Evolutionary conservation across 108 stramenopile genomes (phyloP).

Genomic region (Fragilaria radians): DNA sequence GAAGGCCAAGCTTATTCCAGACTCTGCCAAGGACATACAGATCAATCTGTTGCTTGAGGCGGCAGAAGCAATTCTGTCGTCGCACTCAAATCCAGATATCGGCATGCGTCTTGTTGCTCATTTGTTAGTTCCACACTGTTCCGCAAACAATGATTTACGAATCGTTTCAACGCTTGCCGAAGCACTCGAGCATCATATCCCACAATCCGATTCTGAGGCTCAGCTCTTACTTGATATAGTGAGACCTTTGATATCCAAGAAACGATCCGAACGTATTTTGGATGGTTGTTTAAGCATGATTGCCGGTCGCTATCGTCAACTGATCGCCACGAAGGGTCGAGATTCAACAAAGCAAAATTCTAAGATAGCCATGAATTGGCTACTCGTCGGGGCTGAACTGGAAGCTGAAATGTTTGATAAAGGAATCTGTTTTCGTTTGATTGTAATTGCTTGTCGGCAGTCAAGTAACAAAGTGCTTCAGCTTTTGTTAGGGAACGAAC

Average conservation of each 20-base stretch:
- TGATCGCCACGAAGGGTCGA: conserved; percentile 9
- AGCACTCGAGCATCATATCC: conserved; percentile 45
- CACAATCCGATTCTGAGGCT: conserved; percentile 61
- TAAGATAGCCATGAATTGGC: conserved; percentile 39
- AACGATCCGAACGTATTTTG: conserved; percentile 46
- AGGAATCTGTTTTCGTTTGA: neutral
- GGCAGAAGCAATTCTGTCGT: conserved; percentile 66
- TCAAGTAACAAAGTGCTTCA: neutral
- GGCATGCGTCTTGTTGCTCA: conserved; percentile 53
- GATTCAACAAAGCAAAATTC: conserved; percentile 14
- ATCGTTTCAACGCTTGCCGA: conserved; percentile 50
- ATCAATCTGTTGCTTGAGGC: conserved; percentile 58
- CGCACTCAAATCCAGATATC: conserved; percentile 47
- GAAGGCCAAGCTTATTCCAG: conserved; percentile 41
- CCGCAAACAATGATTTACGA: conserved; percentile 37
- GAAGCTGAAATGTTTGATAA: neutral
- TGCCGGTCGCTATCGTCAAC: conserved; percentile 46
- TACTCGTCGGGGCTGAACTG: conserved; percentile 54
- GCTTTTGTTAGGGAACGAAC: neutral
- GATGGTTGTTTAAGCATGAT: conserved; percentile 62
- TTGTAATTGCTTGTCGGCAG: neutral
- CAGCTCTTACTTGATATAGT: conserved; percentile 39
- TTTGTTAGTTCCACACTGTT: conserved; percentile 55
- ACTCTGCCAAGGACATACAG: conserved; percentile 18
- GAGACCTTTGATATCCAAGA: conserved; percentile 27